Conservation (phyloP, 192 early-diverging fungal species). For the Entomortierella chlamydospora region DNA sequence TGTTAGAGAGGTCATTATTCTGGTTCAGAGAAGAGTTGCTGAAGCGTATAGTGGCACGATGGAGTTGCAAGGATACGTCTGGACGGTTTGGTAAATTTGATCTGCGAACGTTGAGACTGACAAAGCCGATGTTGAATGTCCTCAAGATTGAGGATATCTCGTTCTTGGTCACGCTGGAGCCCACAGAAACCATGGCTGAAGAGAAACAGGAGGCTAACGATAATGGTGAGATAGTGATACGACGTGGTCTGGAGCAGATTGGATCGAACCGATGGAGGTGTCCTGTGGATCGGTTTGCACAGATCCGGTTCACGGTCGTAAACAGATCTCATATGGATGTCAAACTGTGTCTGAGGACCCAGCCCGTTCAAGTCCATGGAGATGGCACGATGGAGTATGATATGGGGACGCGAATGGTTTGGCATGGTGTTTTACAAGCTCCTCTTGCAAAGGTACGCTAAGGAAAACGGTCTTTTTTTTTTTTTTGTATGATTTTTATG, state of each 20-base stretch:
- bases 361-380: conserved; percentile 64
- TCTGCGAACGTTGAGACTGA: conserved; percentile 66
- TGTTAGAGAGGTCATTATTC: conserved; percentile 67
- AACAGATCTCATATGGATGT: conserved; percentile 66
- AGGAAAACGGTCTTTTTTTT: not conserved
- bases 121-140: conserved; percentile 64
- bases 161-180: conserved; percentile 61
- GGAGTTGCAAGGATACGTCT: conserved; percentile 60
- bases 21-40: conserved; percentile 82
- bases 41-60: conserved; percentile 58
- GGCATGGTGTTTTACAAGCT: conserved; percentile 65
- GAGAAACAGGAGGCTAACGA: not conserved
- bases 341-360: conserved; percentile 65
- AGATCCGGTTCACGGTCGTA: conserved; percentile 58
- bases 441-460: conserved; percentile 63
- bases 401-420: conserved; percentile 58
- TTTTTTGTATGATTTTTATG: not conserved
- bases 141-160: conserved; percentile 72
- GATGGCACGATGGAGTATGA: conserved; percentile 68
- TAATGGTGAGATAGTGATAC: not conserved
- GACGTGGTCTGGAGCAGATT: conserved; percentile 47
- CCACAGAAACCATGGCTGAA: conserved; percentile 25
- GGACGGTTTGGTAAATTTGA: conserved; percentile 66
- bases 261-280: conserved; percentile 58
- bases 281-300: conserved; percentile 58